phyloP scores from a whole-genome alignment of 768 basidiomycete genomes.

The Boletus sp. region DNA sequence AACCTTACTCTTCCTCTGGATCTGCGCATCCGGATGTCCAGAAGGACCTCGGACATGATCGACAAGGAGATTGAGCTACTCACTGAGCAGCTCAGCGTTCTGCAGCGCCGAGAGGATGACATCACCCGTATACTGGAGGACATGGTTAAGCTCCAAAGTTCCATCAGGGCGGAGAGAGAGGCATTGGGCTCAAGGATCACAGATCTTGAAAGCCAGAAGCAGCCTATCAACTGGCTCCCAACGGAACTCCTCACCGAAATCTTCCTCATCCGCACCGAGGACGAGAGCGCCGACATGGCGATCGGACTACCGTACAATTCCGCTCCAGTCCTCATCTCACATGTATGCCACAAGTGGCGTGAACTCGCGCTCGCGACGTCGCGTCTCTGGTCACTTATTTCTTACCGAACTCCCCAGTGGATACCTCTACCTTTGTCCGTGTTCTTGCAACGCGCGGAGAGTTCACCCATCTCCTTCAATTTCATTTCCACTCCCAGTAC shows the following conservation, averaged over 20 bases:
- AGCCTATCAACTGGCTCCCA: slow-evolving; percentile 51
- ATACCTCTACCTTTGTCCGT: slow-evolving; percentile 19
- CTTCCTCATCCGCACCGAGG: slow-evolving; percentile 34
- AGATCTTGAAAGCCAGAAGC: slow-evolving; percentile 38
- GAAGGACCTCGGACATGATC: slow-evolving; percentile 24
- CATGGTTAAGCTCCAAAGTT: slow-evolving; percentile 37
- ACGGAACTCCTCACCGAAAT: slow-evolving; percentile 45
- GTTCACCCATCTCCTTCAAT: slow-evolving; percentile 34
- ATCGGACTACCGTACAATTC: slow-evolving; percentile 28
- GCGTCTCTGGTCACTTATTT: slow-evolving; percentile 43
- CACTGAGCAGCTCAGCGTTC: slow-evolving; percentile 35
- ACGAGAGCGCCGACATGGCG: slow-evolving; percentile 22
- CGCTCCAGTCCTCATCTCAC: slow-evolving; percentile 41
- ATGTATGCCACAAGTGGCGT: slow-evolving; percentile 52
- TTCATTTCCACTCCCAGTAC: slow-evolving; percentile 26
- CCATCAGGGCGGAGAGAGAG: slow-evolving; percentile 33
- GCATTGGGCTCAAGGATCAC: slow-evolving; percentile 28
- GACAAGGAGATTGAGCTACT: slow-evolving; percentile 38
- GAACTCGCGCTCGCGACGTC: slow-evolving; percentile 40
- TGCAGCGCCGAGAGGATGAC: slow-evolving; percentile 39
- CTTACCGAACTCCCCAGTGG: slow-evolving; percentile 27
- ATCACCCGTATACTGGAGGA: slow-evolving; percentile 40
- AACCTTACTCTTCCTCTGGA: background rate
- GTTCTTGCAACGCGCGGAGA: slow-evolving; percentile 37
- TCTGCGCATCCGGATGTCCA: slow-evolving; percentile 16